Evolutionary conservation across 495 filamentous ascomycete species (phyloP).

Genomic region (Trichoderma gamsii): DNA sequence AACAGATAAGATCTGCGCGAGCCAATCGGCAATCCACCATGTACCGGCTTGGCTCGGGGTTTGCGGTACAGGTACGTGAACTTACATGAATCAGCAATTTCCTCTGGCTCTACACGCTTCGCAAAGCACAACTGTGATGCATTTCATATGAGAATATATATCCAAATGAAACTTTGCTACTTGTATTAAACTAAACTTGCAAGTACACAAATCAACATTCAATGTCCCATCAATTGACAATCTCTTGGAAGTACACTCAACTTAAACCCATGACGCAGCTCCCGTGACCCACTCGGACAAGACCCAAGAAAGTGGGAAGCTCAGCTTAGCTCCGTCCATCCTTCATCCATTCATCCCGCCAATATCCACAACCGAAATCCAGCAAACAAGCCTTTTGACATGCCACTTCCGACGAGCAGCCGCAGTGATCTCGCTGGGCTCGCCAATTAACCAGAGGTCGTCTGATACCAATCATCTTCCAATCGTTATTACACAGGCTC

Average conservation of each 20-base stretch:
- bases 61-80: neutral
- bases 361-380: neutral
- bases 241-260: neutral
- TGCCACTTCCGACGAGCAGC: neutral
- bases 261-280: neutral
- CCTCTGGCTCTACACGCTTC: neutral
- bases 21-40: neutral
- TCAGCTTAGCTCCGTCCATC: neutral
- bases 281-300: slow-evolving; percentile 6
- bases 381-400: neutral
- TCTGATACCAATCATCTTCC: too few species aligned
- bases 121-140: too few species aligned
- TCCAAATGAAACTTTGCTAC: too few species aligned
- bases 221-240: too few species aligned
- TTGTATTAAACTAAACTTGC: too few species aligned
- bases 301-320: slow-evolving; percentile 1
- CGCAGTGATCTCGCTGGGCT: neutral
- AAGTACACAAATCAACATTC: too few species aligned
- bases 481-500: neutral
- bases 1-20: neutral
- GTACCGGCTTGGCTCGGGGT: neutral
- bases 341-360: neutral
- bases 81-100: neutral
- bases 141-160: too few species aligned
- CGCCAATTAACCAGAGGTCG: neutral